Base-by-base conservation (phyloP, 2,329 filamentous ascomycete species). In the Curvularia spicifera region DNA sequence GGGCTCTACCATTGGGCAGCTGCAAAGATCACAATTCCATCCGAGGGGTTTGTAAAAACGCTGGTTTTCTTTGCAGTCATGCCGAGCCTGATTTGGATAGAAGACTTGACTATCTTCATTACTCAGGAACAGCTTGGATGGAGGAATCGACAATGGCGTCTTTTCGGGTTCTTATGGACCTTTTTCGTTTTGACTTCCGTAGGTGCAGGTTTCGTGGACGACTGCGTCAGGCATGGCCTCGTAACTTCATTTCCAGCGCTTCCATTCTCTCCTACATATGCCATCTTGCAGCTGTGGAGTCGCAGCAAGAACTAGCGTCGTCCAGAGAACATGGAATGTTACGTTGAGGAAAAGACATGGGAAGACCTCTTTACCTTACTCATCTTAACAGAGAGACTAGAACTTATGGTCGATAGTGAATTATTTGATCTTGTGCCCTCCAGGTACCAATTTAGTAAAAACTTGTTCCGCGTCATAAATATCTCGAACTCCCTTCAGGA, bases 371-470 rank as follows among this genome's bases (percentile, higher is more conserved):
- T 15, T 40, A 9, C 37, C 7, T 10, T 40, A 9, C n/a, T 5
- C n/a, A 3, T 20, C 15, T 20, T 40, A 4, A 2, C 37, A 20
- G 7, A n/a, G n/a, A n/a, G 37, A 20, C n/a, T 10, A 7, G n/a
- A 0, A 20, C 7, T 20, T 40, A 8, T 8, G 10, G 10, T 20
- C 18, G 9, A 40, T 20, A 20, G 37, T 22, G 20, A 20, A 5
- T 40, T 20, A 40, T 8, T 20, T 40, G 1, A 40, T 20, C 37
- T 40, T 40, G 37, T 40, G 37, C 37, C 37, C 37, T 13, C 79
- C 78, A 1, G 74, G 76, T 57, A 76, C 67, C 39, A 78, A 59
- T 15, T 39, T 73, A 63, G 79, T 76, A 53, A 76, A 80, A 1
- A 80, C 65, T 0, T 65, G 61, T 2, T 58, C 56, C 0, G 78